Percentiles rank a stretch among this genome's conserved stretches.
Evolutionary conservation across 176 grass and related monocot species (phyloP).

Genomic region (Oryza punctata): DNA sequence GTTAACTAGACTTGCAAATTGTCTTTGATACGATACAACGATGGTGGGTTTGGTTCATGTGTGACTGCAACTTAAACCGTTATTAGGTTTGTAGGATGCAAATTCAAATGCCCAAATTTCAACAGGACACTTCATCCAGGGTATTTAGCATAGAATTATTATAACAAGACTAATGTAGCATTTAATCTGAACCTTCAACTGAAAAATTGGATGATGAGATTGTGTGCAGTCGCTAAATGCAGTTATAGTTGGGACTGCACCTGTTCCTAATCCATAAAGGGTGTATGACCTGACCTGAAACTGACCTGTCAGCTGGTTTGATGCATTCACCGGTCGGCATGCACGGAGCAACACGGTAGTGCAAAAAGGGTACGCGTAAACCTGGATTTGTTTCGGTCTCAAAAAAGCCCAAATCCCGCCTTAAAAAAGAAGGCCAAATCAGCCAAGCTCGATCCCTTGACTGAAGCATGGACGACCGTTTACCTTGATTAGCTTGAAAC

Average conservation of each 20-base stretch:
- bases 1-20: neutral
- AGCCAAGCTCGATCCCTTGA: neutral
- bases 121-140: too few relatives aligned
- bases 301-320: neutral
- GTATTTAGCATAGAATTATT: too few relatives aligned
- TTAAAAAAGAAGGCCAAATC: neutral
- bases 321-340: conserved; percentile 20
- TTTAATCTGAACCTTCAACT: too few relatives aligned
- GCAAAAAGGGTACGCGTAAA: neutral
- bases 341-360: neutral
- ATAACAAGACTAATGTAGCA: too few relatives aligned
- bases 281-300: neutral
- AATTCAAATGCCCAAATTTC: too few relatives aligned
- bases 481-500: neutral
- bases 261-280: too few relatives aligned
- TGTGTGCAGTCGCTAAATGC: too few relatives aligned
- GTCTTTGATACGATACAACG: neutral
- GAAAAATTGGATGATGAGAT: too few relatives aligned
- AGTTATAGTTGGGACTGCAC: too few relatives aligned
- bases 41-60: neutral
- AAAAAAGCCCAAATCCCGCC: neutral
- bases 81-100: too few relatives aligned
- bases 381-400: neutral
- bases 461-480: neutral
- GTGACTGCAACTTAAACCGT: too few relatives aligned